Percentiles rank a stretch among this genome's conserved stretches.
phyloP scores from a whole-genome alignment of 2,329 filamentous ascomycete genomes.

The Neonectria magnoliae region DNA sequence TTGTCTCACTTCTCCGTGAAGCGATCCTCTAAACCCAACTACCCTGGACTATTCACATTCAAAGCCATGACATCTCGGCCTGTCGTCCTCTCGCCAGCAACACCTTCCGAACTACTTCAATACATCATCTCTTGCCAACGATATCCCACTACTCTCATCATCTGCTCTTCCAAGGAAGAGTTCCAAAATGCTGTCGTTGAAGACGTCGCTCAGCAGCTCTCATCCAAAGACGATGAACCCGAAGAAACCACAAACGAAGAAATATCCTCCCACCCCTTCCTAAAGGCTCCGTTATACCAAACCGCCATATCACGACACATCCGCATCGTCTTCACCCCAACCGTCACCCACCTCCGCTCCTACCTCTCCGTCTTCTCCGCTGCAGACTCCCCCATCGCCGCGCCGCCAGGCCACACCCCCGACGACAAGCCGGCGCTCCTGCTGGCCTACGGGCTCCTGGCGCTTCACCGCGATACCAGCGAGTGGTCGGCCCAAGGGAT shows the following conservation, averaged over 20 bases:
- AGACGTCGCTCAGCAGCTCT: conserved; percentile 52
- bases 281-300: conserved; percentile 74
- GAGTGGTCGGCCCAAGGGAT: conserved; percentile 82
- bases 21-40: conserved; percentile 5
- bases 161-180: conserved; percentile 72
- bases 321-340: conserved; percentile 76
- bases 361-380: conserved; percentile 70
- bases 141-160: conserved; percentile 72
- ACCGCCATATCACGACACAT: conserved; percentile 75
- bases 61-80: conserved; percentile 42
- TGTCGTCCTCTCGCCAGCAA: conserved; percentile 61
- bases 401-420: conserved; percentile 47
- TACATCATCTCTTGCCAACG: conserved; percentile 67
- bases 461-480: conserved; percentile 72
- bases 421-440: conserved; percentile 54
- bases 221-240: background rate
- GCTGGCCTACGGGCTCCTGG: conserved; percentile 72
- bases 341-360: conserved; percentile 79
- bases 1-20: background rate
- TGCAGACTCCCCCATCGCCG: conserved; percentile 47
- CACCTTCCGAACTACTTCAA: conserved; percentile 70
- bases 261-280: conserved; percentile 49
- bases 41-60: conserved; percentile 28
- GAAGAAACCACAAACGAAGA: background rate
- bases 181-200: conserved; percentile 71